A percentile compares a stretch with the other conserved stretches of the same genome.
phyloP scores from a whole-genome alignment of 768 basidiomycete species.

The Podaxis pistillaris region DNA sequence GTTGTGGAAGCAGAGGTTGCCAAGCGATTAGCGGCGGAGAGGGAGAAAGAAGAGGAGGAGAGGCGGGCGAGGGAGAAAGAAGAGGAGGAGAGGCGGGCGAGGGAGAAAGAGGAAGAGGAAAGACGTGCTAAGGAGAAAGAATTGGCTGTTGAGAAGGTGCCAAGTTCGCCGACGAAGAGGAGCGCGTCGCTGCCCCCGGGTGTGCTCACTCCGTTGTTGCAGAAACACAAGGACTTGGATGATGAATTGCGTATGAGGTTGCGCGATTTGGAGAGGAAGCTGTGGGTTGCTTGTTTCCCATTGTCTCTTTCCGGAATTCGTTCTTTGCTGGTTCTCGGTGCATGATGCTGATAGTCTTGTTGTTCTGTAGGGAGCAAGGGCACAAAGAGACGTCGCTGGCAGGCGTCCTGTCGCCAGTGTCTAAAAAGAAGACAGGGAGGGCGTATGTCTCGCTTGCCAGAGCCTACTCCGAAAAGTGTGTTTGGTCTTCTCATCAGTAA shows the following conservation, averaged over 20 bases:
- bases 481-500: conserved; percentile 12
- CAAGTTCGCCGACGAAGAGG: conserved; percentile 36
- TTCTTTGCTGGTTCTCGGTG: conserved; percentile 1
- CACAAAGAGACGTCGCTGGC: conserved; percentile 60
- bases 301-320: conserved; percentile 3
- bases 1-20: conserved; percentile 77
- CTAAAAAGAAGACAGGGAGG: conserved; percentile 78
- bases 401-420: conserved; percentile 65
- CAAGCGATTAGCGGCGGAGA: conserved; percentile 52
- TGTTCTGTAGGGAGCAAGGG: conserved; percentile 50
- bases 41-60: conserved; percentile 39
- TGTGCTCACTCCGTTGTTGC: conserved; percentile 60
- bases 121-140: conserved; percentile 14
- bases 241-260: conserved; percentile 62
- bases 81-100: conserved; percentile 32
- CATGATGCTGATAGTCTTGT: neutral
- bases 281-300: conserved; percentile 43
- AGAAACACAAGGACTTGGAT: conserved; percentile 67
- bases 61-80: conserved; percentile 34
- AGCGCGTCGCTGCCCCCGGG: conserved; percentile 39
- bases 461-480: conserved; percentile 77
- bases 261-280: conserved; percentile 68
- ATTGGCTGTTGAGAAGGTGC: conserved; percentile 19
- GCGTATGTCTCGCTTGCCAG: conserved; percentile 85
- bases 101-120: conserved; percentile 29